A percentile compares a stretch with the other conserved stretches of the same genome.
These are phyloP conservation scores for Colletotrichum plurivorum DNA, from an alignment of 2,329 filamentous ascomycete genomes.

Conservation along the genomic window DNA sequence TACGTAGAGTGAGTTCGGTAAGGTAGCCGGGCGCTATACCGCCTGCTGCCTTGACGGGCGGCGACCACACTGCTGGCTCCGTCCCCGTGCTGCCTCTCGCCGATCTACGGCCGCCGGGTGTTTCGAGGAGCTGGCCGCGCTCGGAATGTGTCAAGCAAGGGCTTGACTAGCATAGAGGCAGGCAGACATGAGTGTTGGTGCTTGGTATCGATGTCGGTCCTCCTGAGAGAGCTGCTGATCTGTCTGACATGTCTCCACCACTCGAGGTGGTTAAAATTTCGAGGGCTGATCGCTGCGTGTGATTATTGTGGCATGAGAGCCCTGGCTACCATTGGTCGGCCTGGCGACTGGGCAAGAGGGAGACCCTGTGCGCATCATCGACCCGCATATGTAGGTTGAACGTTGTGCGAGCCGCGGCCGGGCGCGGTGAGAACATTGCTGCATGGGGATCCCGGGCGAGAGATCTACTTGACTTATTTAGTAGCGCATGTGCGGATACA, in stretches of 20 bases:
- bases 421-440: constrained; percentile 23
- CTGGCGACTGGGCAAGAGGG: constrained; percentile 17
- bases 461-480: constrained; percentile 10
- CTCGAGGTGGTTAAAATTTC: constrained; percentile 24
- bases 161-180: constrained; percentile 3
- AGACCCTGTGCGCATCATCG: constrained; percentile 40
- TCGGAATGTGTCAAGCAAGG: constrained; percentile 17
- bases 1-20: not conserved
- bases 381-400: constrained; percentile 37
- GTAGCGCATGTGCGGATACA: not conserved
- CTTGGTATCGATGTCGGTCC: constrained; percentile 26
- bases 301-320: constrained; percentile 2
- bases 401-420: constrained; percentile 34
- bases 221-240: constrained; percentile 32
- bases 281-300: constrained; percentile 20
- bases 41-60: constrained; percentile 4
- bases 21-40: not conserved
- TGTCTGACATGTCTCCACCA: constrained; percentile 36
- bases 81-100: constrained; percentile 9
- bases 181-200: not conserved
- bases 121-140: constrained; percentile 2
- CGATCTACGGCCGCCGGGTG: constrained; percentile 16
- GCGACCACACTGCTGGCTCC: constrained; percentile 7
- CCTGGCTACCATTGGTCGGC: constrained; percentile 22
- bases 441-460: constrained; percentile 7